Conservation (phyloP, 192 early-diverging fungal genomes). For the Podila horticola region DNA sequence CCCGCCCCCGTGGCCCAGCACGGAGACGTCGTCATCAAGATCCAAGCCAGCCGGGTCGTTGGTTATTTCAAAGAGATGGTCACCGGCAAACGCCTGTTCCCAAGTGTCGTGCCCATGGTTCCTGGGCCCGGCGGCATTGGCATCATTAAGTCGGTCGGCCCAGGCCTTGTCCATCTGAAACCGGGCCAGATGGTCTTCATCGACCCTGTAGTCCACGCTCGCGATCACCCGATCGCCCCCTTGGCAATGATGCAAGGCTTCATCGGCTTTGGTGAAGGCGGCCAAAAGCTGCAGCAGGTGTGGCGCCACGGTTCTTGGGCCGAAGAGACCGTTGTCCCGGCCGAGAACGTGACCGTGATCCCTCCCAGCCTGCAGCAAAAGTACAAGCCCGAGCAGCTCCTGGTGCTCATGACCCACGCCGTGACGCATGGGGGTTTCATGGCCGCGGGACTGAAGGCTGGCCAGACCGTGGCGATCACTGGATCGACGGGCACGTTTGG, state of each 20-base stretch:
- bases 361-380: slow-evolving; percentile 16
- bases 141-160: slow-evolving; percentile 25
- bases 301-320: slow-evolving; percentile 44
- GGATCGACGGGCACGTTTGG: slow-evolving; percentile 48
- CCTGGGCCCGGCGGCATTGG: slow-evolving; percentile 43
- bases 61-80: slow-evolving; percentile 24
- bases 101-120: slow-evolving; percentile 26
- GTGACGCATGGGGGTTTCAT: slow-evolving; percentile 40
- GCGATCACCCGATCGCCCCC: slow-evolving; percentile 36
- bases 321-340: slow-evolving; percentile 30
- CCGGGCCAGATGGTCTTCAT: slow-evolving; percentile 43
- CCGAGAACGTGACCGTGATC: slow-evolving; percentile 40
- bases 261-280: slow-evolving; percentile 15
- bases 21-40: slow-evolving; percentile 44
- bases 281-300: slow-evolving; percentile 19
- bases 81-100: slow-evolving; percentile 29
- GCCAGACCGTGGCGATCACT: slow-evolving; percentile 40
- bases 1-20: slow-evolving; percentile 20
- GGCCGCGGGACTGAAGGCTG: slow-evolving; percentile 23
- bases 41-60: slow-evolving; percentile 36
- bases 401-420: slow-evolving; percentile 18
- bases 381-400: slow-evolving; percentile 6
- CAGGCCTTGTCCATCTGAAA: slow-evolving; percentile 23
- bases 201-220: slow-evolving; percentile 47
- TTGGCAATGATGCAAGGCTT: slow-evolving; percentile 40